A percentile compares a stretch with the other conserved stretches of the same genome.
Conservation (phyloP, 305 asterid species). For the Stenogyne calaminthoides region DNA sequence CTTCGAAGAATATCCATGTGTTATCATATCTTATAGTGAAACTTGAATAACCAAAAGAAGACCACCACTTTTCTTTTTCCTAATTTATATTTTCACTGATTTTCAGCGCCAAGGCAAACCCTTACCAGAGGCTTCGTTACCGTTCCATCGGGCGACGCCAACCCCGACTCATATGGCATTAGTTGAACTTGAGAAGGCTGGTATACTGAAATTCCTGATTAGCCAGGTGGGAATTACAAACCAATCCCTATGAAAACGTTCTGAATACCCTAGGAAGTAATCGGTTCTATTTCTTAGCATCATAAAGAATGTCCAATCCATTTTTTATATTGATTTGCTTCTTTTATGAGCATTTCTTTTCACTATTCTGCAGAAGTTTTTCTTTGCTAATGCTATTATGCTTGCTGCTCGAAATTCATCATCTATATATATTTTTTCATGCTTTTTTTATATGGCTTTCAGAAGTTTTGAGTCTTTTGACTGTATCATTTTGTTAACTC, state of each 20-base stretch:
- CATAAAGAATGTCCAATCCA: not conserved
- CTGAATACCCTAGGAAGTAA: constrained; percentile 17
- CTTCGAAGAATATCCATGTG: not conserved
- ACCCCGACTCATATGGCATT: constrained; percentile 93
- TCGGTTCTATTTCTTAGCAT: constrained; percentile 14
- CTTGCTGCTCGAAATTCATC: constrained; percentile 22
- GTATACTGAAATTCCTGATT: constrained; percentile 78
- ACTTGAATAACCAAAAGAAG: constrained; percentile 15
- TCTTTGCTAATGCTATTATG: not conserved
- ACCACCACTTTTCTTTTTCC: not conserved
- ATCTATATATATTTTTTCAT: not conserved
- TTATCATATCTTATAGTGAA: constrained; percentile 4
- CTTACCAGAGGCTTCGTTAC: constrained; percentile 89
- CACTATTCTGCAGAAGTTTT: constrained; percentile 9
- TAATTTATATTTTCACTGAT: constrained; percentile 27
- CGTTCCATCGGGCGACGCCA: constrained; percentile 96
- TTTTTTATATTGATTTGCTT: not conserved
- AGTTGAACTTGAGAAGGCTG: constrained; percentile 89
- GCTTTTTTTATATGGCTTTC: constrained; percentile 16
- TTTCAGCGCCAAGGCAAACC: constrained; percentile 88
- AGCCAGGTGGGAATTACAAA: constrained; percentile 69
- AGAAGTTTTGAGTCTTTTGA: constrained; percentile 33
- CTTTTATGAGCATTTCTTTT: constrained; percentile 13
- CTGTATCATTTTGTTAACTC: constrained; percentile 20
- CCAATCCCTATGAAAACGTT: constrained; percentile 7